Base-by-base conservation (phyloP, 441 rosid species). In the Pelargonium fulgidum region DNA sequence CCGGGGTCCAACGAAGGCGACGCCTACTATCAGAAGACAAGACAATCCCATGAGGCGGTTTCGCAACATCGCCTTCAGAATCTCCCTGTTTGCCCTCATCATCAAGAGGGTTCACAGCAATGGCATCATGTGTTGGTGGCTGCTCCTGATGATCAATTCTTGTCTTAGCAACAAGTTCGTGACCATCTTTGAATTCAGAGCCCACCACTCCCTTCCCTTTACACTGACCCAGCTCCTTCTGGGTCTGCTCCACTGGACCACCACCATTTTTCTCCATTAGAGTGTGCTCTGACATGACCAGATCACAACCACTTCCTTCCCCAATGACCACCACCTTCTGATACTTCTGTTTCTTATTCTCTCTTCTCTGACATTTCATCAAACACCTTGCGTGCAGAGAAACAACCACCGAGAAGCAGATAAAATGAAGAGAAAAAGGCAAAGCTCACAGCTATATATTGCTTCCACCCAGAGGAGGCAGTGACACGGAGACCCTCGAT, bases 1-100 rank as follows among this genome's bases (percentile, higher is more conserved):
- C 70, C 0, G 16, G 19, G 48, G 73, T 77, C 81, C 81, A 80
- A n/a, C 69, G 67, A 65, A 77, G 75, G 1, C 77, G 76, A 41
- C 74, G 77, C 68, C 67, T 77, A 14, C 22, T 7, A 4, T 66
- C 62, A 12, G 42, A 19, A 1, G 76, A 72, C 17, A 50, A 62
- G 20, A 50, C 59, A 11, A 59, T 59, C 61, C 58, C 45, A 67
- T 52, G 68, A n/a, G 44, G 59, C 42, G 19, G 41, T 47, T 48
- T 64, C 58, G 59, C 70, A 8, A 1, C 65, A 47, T 33, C 26
- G 62, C 45, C 68, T 41, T 33, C 62, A 41, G 42, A 39, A 7
- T 39, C 42, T 9, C 50, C 50, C 12, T 16, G 73, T 7, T 33
- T 41, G 10, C 33, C 39, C 36, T 20, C 10, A 24, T 36, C 22